Conservation (phyloP, 2,329 filamentous ascomycete species). For the Penicillium sclerotiorum region DNA sequence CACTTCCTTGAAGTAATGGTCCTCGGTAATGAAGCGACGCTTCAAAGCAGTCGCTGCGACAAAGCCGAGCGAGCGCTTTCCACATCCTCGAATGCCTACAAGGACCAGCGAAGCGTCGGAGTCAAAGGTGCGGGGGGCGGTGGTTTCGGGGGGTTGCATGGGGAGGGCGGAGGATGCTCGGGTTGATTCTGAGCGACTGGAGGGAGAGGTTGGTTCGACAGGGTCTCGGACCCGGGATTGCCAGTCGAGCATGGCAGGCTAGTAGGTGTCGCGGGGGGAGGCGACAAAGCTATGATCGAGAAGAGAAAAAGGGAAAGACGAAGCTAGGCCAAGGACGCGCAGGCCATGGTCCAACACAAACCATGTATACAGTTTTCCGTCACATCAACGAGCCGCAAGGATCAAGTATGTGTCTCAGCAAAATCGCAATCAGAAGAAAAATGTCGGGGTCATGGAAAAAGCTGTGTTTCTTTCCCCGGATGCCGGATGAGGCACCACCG, state of each 20-base stretch:
- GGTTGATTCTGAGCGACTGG: not conserved
- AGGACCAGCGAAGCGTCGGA: conserved; percentile 46
- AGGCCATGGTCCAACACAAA: conserved; percentile 12
- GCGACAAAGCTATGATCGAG: not conserved
- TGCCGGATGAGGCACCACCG: conserved; percentile 9
- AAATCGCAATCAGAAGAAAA: not conserved
- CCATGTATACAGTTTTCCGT: not conserved
- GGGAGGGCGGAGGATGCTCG: conserved; percentile 10
- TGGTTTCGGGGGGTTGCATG: conserved; percentile 19
- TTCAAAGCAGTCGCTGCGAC: conserved; percentile 47
- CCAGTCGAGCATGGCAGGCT: conserved; percentile 12
- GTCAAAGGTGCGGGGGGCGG: conserved; percentile 32
- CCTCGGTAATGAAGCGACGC: conserved; percentile 47
- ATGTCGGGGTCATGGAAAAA: not conserved
- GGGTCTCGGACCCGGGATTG: conserved; percentile 12
- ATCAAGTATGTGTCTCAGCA: not conserved
- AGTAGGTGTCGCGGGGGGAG: not conserved
- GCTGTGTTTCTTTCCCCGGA: conserved; percentile 9
- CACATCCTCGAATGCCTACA: conserved; percentile 48
- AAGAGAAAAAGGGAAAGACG: not conserved
- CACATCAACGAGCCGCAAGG: conserved; percentile 5
- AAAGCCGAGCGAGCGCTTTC: conserved; percentile 48
- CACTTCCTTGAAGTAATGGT: conserved; percentile 48
- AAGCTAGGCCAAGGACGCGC: conserved; percentile 4
- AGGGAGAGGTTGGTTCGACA: conserved; percentile 5